Evolutionary conservation across 2,329 filamentous ascomycete species (phyloP).

Genomic region (Diaporthe vaccinii): DNA sequence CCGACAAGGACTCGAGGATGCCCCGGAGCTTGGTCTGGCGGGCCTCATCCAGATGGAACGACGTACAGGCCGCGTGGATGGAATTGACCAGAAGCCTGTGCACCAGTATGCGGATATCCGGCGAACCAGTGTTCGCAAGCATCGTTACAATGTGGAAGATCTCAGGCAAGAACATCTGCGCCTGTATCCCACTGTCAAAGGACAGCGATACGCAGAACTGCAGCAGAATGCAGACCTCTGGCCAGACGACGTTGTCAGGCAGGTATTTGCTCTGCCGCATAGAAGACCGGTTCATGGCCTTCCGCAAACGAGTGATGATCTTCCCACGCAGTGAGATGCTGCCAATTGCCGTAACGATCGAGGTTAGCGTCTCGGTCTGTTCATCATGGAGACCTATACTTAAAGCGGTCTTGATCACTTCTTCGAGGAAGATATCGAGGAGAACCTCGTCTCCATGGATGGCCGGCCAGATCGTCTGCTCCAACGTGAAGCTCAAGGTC

Average conservation of each 20-base stretch:
- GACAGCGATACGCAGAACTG: constrained; percentile 76
- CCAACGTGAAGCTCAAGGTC: constrained; percentile 70
- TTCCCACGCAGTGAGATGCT: constrained; percentile 76
- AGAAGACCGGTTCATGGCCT: constrained; percentile 76
- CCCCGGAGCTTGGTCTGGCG: constrained; percentile 68
- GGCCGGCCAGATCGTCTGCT: constrained; percentile 75
- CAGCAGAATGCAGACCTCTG: constrained; percentile 76
- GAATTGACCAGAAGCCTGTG: constrained; percentile 76
- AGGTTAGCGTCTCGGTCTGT: constrained; percentile 71
- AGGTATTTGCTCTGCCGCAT: constrained; percentile 75
- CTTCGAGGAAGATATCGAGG: constrained; percentile 76
- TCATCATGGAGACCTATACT: constrained; percentile 70
- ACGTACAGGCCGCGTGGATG: constrained; percentile 76
- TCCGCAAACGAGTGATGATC: constrained; percentile 74
- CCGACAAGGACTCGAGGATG: constrained; percentile 70
- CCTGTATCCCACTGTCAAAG: constrained; percentile 76
- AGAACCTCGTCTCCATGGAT: constrained; percentile 75
- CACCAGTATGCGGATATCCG: constrained; percentile 69
- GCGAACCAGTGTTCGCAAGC: constrained; percentile 74
- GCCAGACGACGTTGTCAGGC: constrained; percentile 77
- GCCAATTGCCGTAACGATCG: constrained; percentile 73
- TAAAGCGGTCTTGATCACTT: constrained; percentile 74
- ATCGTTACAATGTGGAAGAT: constrained; percentile 80
- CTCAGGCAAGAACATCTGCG: constrained; percentile 77
- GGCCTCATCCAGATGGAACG: constrained; percentile 72